Evolutionary conservation across 2,329 filamentous ascomycete species (phyloP), one percentile per base, ranked within the genome.

Genomic region (Calonectria hawksworthii): DNA sequence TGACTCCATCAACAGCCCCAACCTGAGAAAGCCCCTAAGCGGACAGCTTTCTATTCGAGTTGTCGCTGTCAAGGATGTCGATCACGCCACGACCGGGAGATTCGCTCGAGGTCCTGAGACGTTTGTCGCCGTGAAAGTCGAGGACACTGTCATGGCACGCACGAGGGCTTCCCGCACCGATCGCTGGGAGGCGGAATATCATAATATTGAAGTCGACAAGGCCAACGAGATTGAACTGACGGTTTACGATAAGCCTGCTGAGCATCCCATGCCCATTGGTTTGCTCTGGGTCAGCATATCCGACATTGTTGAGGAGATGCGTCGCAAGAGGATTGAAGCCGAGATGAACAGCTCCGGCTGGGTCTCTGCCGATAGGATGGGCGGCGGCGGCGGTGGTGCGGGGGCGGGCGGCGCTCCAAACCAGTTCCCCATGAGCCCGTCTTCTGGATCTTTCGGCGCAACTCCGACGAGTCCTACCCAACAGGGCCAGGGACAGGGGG

Each of bases 161-260:
- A 99, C 97, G 30, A 95, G 93, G 84, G 91, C 94, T 1, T 95
- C 96, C 13, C 91, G 96, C 73, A 98, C 90, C 75, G 97, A 99
- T 85, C 92, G 92, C 81, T 99, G 96, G 96, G 93, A 96, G 52
- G 95, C 95, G 79, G 97, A 99, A 86, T 92, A 93, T 44, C 97
- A 98, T 85, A 96, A 93, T 73, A 93, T 99, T 75, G 95, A 97
- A 77, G 97, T 99, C 72, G 96, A 99, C 86, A 99, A 99, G 88
- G 97, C 97, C 68, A 99, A 99, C 85, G 97, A 99, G 86, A 95
- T 99, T 75, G 97, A 99, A 84, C 92, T 99, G 69, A 99, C 96
- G 0, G 96, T 99, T 14, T 99, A 99, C 85, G 97, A 99, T 85
- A 98, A 98, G 86, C 93, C 96, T 2, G 93, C 93, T 76, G 96